A percentile compares a stretch with the other conserved stretches of the same genome.
phyloP scores from a whole-genome alignment of 768 basidiomycete species.

The Tylopilus plumbeoviolaceoides region DNA sequence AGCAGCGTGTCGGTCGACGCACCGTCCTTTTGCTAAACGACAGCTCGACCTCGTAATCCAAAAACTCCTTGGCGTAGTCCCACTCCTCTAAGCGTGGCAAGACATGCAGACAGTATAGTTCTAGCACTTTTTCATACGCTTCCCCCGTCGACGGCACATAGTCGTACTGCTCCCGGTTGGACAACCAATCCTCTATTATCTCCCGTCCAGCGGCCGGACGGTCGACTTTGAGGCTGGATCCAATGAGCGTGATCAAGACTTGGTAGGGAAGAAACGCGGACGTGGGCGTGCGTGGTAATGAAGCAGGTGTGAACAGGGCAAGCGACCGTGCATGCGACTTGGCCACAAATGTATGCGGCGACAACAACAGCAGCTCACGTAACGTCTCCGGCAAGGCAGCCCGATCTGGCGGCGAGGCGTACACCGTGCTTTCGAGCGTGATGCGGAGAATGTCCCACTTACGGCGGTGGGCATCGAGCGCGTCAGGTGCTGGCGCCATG shows the following conservation, averaged over 20 bases:
- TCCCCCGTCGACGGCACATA: slow-evolving; percentile 35
- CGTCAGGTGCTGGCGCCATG: slow-evolving; percentile 31
- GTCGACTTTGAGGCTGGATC: slow-evolving; percentile 65
- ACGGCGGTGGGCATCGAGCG: slow-evolving; percentile 49
- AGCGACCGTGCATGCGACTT: slow-evolving; percentile 62
- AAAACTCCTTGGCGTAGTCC: slow-evolving; percentile 75
- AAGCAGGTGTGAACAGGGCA: slow-evolving; percentile 57
- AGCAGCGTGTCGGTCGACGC: slow-evolving; percentile 9
- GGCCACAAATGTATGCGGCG: slow-evolving; percentile 55
- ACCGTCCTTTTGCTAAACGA: slow-evolving; percentile 50
- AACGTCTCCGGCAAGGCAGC: slow-evolving; percentile 47
- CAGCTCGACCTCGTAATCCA: slow-evolving; percentile 70
- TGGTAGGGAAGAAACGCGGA: slow-evolving; percentile 64
- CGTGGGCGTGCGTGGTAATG: slow-evolving; percentile 34
- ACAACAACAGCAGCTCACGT: slow-evolving; percentile 49
- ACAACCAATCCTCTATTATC: slow-evolving; percentile 79
- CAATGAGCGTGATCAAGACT: slow-evolving; percentile 65
- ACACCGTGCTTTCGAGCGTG: slow-evolving; percentile 74
- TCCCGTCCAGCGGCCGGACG: slow-evolving; percentile 56
- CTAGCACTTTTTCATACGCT: slow-evolving; percentile 71
- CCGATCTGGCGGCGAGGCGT: slow-evolving; percentile 46
- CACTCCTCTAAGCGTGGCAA: slow-evolving; percentile 72
- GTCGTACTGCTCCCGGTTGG: slow-evolving; percentile 44
- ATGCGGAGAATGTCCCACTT: slow-evolving; percentile 90
- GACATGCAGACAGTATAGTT: slow-evolving; percentile 71